Base-by-base conservation (phyloP, 2,329 filamentous ascomycete species). In the Epichloe festucae region DNA sequence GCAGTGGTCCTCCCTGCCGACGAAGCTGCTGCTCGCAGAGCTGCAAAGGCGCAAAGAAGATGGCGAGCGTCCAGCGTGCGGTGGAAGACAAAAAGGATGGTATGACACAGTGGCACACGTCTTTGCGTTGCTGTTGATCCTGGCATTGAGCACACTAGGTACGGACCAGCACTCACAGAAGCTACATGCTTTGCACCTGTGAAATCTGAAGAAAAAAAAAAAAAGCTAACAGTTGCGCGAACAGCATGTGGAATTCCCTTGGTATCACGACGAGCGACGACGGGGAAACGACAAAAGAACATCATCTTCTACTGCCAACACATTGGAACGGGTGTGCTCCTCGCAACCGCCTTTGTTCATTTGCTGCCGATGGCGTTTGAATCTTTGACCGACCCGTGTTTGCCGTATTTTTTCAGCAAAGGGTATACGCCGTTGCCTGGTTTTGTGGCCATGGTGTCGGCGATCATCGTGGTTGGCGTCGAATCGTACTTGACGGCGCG, bases 401-500 rank as follows among this genome's bases (percentile, higher is more conserved):
- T 95, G 0, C 87, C 89, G 8, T 73, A 77, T 52, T 85, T 89
- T 63, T 95, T 90, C 78, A 91, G 79, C 64, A 63, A 84, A 56
- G 78, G 79, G n/a, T 95, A 93, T 65, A 79, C 76, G 46, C 87
- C 87, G 5, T 83, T 94, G 64, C 82, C 88, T 0, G 89, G 89
- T 2, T 74, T 93, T 46, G 79, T 95, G 46, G 85, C 87, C 52
- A 91, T 95, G 86, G 67, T 82, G 10, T 82, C 86, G 11, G 86
- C 88, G n/a, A 75, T 95, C 53, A 71, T 86, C 4, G 89, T 96
- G 3, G 87, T 95, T 6, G 79, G 81, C 2, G 77, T 96, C 49
- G 91, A 97, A 67, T 95, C 93, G 70, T 89, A 89, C 65, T 83
- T 97, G 58, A 89, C 89, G 0, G 85, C 84, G 2, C 70, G 79